Percentiles rank a stretch among this genome's conserved stretches.
Conservation (phyloP, 1,284 basidiomycete species). For the Sporisorium reilianum region DNA sequence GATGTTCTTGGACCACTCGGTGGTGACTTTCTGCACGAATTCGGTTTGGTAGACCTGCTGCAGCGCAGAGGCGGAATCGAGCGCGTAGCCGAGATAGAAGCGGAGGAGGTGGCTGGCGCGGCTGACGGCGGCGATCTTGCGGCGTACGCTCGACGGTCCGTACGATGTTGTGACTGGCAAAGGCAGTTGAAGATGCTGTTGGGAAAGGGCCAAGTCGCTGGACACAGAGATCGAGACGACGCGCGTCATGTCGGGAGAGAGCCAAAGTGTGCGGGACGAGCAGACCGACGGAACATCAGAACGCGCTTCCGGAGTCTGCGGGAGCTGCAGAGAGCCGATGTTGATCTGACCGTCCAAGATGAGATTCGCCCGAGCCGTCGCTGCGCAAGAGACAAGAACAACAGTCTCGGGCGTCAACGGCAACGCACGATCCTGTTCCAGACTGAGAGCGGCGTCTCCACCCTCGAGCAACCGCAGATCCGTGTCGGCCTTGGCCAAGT, state of each 20-base stretch:
- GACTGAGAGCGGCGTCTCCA: constrained; percentile 11
- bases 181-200: constrained; percentile 11
- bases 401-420: constrained; percentile 28
- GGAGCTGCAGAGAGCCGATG: constrained; percentile 19
- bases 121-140: constrained; percentile 18
- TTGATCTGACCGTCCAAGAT: constrained; percentile 38
- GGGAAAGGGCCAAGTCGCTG: constrained; percentile 4
- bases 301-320: neutral
- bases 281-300: neutral
- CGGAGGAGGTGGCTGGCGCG: constrained; percentile 38
- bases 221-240: constrained; percentile 1
- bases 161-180: constrained; percentile 15
- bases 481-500: constrained; percentile 11
- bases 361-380: neutral
- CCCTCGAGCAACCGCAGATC: constrained; percentile 36
- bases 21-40: constrained; percentile 25
- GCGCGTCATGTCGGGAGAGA: constrained; percentile 21
- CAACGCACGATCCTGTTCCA: constrained; percentile 19
- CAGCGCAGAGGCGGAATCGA: constrained; percentile 36
- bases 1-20: constrained; percentile 53
- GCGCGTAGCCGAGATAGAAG: constrained; percentile 50
- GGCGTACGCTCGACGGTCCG: constrained; percentile 12
- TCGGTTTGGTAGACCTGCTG: constrained; percentile 39
- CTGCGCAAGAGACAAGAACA: constrained; percentile 21
- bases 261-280: constrained; percentile 8